A percentile compares a stretch with the other conserved stretches of the same genome.
Evolutionary conservation across 2,329 filamentous ascomycete genomes (phyloP).

Genomic region (Arthrobotrys conoides): DNA sequence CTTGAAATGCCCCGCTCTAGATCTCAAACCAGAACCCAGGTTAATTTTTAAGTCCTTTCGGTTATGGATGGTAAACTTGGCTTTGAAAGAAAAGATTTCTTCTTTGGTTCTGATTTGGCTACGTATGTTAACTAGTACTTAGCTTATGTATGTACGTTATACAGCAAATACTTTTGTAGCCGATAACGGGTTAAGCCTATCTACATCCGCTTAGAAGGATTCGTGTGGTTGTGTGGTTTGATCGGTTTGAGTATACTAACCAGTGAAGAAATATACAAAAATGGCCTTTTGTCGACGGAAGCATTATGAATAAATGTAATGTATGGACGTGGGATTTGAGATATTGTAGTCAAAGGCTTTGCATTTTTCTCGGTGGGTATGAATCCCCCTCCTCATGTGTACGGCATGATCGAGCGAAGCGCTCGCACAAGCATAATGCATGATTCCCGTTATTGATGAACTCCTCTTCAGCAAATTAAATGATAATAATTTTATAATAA

Average conservation of each 20-base stretch:
- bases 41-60: constrained; percentile 19
- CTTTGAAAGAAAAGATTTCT: neutral
- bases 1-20: constrained; percentile 7
- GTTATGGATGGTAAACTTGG: constrained; percentile 9
- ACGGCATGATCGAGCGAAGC: constrained; percentile 24
- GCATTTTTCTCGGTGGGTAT: neutral
- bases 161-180: constrained; percentile 10
- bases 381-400: constrained; percentile 19
- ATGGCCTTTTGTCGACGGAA: constrained; percentile 7
- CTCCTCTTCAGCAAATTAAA: neutral
- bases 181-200: constrained; percentile 21
- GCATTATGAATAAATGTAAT: neutral
- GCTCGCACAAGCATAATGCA: constrained; percentile 10
- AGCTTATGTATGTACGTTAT: neutral
- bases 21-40: constrained; percentile 15
- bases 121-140: neutral
- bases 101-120: neutral
- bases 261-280: neutral
- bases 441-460: constrained; percentile 8
- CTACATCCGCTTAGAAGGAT: constrained; percentile 1
- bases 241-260: constrained; percentile 43
- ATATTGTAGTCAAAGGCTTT: constrained; percentile 18
- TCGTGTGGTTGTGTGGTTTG: constrained; percentile 2
- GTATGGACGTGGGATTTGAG: constrained; percentile 1
- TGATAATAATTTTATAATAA: neutral